A percentile compares a stretch with the other conserved stretches of the same genome.
Conservation (phyloP, 495 filamentous ascomycete genomes). For the Penicillium fimorum region DNA sequence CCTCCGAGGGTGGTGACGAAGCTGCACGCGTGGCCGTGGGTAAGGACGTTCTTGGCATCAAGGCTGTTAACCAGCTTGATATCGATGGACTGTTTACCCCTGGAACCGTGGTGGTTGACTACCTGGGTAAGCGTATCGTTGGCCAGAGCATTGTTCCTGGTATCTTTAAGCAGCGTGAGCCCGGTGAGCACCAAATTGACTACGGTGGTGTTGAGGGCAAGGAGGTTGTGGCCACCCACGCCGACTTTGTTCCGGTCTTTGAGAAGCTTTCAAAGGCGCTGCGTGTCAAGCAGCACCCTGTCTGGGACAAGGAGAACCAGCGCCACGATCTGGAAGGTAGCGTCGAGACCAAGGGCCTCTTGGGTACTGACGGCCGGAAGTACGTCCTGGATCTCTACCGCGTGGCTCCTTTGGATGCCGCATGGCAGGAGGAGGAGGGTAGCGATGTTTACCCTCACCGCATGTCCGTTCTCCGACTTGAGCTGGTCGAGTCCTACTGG, state of each 20-base stretch:
- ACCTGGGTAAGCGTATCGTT: constrained; percentile 94
- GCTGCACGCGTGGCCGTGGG: constrained; percentile 94
- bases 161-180: constrained; percentile 98
- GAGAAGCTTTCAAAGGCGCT: constrained; percentile 85
- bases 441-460: constrained; percentile 79
- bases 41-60: constrained; percentile 93
- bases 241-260: constrained; percentile 80
- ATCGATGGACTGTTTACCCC: constrained; percentile 91
- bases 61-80: constrained; percentile 93
- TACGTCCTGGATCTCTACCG: constrained; percentile 97
- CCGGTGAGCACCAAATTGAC: constrained; percentile 96
- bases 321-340: constrained; percentile 90
- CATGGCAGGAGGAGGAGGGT: constrained; percentile 79
- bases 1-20: constrained; percentile 93
- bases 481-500: constrained; percentile 82
- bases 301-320: constrained; percentile 96
- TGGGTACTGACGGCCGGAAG: constrained; percentile 95
- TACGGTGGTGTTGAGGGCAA: constrained; percentile 98
- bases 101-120: constrained; percentile 95
- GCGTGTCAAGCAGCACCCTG: constrained; percentile 87
- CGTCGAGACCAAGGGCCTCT: constrained; percentile 95
- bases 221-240: constrained; percentile 86
- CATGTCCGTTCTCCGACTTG: constrained; percentile 88
- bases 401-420: constrained; percentile 85
- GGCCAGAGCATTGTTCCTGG: constrained; percentile 98